Conservation (phyloP, 2,329 filamentous ascomycete genomes). For the Botrytis sinoallii region DNA sequence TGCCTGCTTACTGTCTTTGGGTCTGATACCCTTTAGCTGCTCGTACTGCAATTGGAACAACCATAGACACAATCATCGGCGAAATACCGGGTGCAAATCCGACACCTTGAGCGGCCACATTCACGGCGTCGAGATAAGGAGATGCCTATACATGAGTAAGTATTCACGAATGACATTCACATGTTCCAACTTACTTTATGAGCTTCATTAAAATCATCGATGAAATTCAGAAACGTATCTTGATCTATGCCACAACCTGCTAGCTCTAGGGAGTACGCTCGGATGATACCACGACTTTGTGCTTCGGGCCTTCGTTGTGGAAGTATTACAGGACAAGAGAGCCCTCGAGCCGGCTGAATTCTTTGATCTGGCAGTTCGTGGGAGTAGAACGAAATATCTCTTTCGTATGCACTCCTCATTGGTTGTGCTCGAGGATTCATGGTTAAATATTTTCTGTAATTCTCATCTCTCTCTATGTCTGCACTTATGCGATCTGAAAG, state of each 20-base stretch:
- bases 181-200: constrained; percentile 19
- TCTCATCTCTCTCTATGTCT: not conserved
- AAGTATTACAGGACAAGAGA: constrained; percentile 47
- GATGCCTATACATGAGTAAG: constrained; percentile 26
- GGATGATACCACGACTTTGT: constrained; percentile 46
- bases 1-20: constrained; percentile 12
- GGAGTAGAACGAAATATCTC: constrained; percentile 7
- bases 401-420: not conserved
- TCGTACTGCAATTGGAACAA: constrained; percentile 42
- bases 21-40: constrained; percentile 38
- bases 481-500: not conserved
- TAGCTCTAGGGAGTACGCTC: constrained; percentile 47
- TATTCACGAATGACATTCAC: not conserved
- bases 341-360: not conserved
- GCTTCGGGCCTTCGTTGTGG: constrained; percentile 48
- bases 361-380: not conserved
- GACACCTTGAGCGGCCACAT: constrained; percentile 42
- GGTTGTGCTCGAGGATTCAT: not conserved
- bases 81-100: constrained; percentile 41
- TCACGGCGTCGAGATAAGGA: constrained; percentile 42
- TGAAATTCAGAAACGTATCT: constrained; percentile 46
- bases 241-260: constrained; percentile 46
- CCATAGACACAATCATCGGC: constrained; percentile 43
- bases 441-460: not conserved
- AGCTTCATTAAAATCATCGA: constrained; percentile 45